Evolutionary conservation across 1,284 basidiomycete species (phyloP).

Genomic region (Vanrija sp.): DNA sequence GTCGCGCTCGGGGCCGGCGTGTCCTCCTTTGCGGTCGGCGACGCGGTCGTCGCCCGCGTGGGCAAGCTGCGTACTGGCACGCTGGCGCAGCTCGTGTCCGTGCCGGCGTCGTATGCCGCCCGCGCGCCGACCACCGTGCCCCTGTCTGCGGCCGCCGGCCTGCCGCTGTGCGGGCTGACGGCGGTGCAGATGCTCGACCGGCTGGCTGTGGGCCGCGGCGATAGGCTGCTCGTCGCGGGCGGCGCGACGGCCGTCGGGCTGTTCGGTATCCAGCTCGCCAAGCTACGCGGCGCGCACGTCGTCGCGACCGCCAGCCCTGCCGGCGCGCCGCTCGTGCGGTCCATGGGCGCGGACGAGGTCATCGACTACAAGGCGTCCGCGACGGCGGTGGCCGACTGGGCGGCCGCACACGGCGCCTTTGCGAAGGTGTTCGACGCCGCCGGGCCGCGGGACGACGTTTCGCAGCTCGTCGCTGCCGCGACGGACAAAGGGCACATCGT

Average conservation of each 20-base stretch:
- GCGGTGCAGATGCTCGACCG: constrained; percentile 16
- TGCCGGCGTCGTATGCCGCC: constrained; percentile 6
- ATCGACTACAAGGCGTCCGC: constrained; percentile 37
- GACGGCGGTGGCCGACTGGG: constrained; percentile 1
- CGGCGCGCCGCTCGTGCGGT: constrained; percentile 48
- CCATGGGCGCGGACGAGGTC: constrained; percentile 50
- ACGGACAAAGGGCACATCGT: constrained; percentile 10
- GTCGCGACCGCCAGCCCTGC: constrained; percentile 50
- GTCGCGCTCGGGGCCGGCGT: constrained; percentile 36
- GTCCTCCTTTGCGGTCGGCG: constrained; percentile 41
- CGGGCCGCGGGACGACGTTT: constrained; percentile 7
- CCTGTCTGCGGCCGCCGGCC: constrained; percentile 15
- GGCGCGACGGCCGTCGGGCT: constrained; percentile 52
- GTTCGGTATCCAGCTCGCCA: constrained; percentile 53
- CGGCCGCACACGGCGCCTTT: constrained; percentile 1
- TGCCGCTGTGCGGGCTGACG: constrained; percentile 22
- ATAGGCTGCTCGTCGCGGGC: constrained; percentile 49
- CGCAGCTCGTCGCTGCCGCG: constrained; percentile 3
- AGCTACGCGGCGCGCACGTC: constrained; percentile 50
- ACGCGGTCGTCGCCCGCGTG: constrained; percentile 52
- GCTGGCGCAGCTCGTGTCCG: constrained; percentile 48
- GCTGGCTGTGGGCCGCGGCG: constrained; percentile 16
- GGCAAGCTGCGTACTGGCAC: constrained; percentile 43
- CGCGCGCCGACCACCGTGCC: constrained; percentile 12
- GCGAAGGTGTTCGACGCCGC: constrained; percentile 20